Conservation (phyloP, 306 rosid species). For the Vigna trinervia region DNA sequence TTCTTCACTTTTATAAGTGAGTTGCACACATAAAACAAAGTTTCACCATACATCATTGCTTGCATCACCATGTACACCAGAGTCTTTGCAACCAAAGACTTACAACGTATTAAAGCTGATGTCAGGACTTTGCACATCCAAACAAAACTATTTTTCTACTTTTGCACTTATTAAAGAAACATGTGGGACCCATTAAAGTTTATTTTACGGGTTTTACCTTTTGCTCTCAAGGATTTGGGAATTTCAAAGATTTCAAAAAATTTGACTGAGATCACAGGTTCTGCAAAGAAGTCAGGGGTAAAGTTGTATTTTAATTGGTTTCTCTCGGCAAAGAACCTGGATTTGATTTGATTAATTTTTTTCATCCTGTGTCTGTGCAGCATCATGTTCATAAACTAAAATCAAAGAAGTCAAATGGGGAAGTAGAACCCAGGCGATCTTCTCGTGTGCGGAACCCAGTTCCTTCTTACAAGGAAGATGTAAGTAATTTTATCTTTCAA, state of each 20-base stretch:
- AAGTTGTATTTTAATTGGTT: constrained; percentile 17
- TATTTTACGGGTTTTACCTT: background rate
- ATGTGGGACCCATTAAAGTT: too few species aligned
- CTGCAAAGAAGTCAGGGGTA: constrained; percentile 65
- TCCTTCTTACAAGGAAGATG: background rate
- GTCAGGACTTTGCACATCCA: too few species aligned
- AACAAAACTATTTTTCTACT: too few species aligned
- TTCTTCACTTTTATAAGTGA: too few species aligned
- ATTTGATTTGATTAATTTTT: background rate
- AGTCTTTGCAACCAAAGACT: too few species aligned
- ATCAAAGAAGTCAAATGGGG: background rate
- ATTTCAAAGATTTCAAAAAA: constrained; percentile 62
- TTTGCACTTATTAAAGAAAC: too few species aligned
- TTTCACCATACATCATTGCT: too few species aligned
- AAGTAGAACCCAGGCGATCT: constrained; percentile 8
- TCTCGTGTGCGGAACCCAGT: constrained; percentile 15
- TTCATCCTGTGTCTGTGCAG: constrained; percentile 43
- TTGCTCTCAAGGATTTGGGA: constrained; percentile 65
- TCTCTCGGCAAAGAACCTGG: background rate
- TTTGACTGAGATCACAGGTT: constrained; percentile 48
- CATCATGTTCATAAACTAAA: constrained; percentile 45
- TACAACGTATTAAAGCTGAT: too few species aligned
- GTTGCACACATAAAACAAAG: too few species aligned
- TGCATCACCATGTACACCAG: too few species aligned
- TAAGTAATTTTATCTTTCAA: background rate